These are phyloP conservation scores for Calonectria pteridis DNA, from an alignment of 2,329 filamentous ascomycete genomes.

Conservation along the genomic window DNA sequence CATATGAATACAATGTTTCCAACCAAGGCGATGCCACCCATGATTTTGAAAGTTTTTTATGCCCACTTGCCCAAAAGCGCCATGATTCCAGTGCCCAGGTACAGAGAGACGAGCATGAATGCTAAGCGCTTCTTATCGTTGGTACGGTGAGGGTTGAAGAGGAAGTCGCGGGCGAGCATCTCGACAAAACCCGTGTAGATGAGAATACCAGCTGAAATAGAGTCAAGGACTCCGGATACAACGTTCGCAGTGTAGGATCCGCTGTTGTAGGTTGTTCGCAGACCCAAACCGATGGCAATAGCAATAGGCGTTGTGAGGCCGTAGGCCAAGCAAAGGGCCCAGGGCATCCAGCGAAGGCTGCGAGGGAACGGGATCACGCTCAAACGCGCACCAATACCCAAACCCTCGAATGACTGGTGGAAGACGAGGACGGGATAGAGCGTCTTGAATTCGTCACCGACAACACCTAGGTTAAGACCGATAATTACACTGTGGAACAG, in stretches of 20 bases:
- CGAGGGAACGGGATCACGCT: conserved; percentile 58
- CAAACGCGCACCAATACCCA: conserved; percentile 72
- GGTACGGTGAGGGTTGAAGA: conserved; percentile 85
- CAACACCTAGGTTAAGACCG: conserved; percentile 71
- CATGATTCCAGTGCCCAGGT: conserved; percentile 79
- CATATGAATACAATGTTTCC: neutral
- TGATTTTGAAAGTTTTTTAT: conserved; percentile 48
- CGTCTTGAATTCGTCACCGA: conserved; percentile 66
- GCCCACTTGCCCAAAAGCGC: conserved; percentile 85
- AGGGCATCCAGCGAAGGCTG: conserved; percentile 59
- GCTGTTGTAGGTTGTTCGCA: conserved; percentile 50
- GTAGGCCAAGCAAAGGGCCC: conserved; percentile 61
- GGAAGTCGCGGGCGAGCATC: conserved; percentile 82
- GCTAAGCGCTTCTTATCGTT: conserved; percentile 59
- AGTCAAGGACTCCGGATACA: conserved; percentile 85
- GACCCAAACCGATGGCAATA: conserved; percentile 62
- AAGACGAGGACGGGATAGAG: conserved; percentile 73
- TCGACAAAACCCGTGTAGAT: conserved; percentile 92
- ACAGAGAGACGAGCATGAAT: conserved; percentile 72
- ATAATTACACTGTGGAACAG: conserved; percentile 76
- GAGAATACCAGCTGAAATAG: conserved; percentile 85
- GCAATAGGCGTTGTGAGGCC: conserved; percentile 65
- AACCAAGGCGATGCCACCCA: neutral
- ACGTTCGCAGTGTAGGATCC: conserved; percentile 61
- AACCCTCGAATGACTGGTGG: conserved; percentile 73